phyloP scores from a whole-genome alignment of 306 rosid species.

The Castanopsis chinensis region DNA sequence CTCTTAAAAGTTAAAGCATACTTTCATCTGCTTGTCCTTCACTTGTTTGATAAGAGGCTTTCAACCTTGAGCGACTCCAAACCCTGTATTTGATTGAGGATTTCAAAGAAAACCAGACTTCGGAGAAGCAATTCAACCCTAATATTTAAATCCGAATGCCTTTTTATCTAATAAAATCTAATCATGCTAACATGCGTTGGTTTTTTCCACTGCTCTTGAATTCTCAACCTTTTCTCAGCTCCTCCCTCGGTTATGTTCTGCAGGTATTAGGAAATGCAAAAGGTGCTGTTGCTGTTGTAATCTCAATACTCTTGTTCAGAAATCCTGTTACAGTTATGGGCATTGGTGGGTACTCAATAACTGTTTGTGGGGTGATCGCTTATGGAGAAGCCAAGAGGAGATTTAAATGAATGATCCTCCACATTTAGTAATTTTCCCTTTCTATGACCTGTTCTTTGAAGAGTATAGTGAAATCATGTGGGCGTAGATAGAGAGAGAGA shows the following conservation, averaged over 20 bases:
- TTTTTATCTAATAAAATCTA: background rate
- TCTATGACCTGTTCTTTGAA: background rate
- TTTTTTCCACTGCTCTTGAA: background rate
- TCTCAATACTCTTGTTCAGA: constrained; percentile 92
- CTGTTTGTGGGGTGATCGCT: constrained; percentile 77
- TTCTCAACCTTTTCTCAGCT: background rate
- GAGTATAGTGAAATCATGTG: constrained; percentile 2
- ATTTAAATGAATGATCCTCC: constrained; percentile 52
- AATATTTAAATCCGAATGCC: background rate
- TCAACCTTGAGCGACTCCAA: background rate
- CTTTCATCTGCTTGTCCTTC: too few species aligned
- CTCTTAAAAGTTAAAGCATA: too few species aligned
- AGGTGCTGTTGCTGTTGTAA: constrained; percentile 96
- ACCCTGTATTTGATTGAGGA: background rate
- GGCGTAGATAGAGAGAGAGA: constrained; percentile 14
- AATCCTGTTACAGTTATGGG: constrained; percentile 88
- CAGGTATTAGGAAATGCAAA: constrained; percentile 98
- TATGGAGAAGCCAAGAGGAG: constrained; percentile 95
- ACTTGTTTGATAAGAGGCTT: background rate
- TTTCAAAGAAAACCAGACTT: background rate
- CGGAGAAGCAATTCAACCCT: background rate
- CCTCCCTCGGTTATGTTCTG: constrained; percentile 4
- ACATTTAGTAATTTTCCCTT: background rate
- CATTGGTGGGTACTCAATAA: constrained; percentile 77
- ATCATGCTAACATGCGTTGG: background rate